Percentiles rank a stretch among this genome's conserved stretches.
phyloP scores from a whole-genome alignment of 208 protist genomes.

The Leishmania guyanensis region DNA sequence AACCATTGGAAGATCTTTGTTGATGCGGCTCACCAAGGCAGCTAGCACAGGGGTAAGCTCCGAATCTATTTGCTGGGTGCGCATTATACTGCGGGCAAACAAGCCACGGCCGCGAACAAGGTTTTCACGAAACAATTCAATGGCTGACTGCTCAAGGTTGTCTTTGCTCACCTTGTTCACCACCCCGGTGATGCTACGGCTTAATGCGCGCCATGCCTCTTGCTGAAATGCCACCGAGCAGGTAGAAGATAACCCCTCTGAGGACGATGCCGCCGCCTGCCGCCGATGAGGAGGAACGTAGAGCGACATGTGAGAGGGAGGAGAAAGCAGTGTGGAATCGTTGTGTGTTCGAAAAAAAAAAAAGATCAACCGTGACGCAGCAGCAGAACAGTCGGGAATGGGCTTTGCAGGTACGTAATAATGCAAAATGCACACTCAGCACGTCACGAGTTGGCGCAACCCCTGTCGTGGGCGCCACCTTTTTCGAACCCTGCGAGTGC shows the following conservation, averaged over 20 bases:
- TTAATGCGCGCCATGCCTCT: slow-evolving; percentile 96
- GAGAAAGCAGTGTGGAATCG: background rate
- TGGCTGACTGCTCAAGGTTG: slow-evolving; percentile 94
- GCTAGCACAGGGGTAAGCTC: slow-evolving; percentile 96
- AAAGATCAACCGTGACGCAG: too few species aligned
- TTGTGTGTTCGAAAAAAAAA: background rate
- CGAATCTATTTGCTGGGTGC: slow-evolving; percentile 94
- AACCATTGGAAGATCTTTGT: slow-evolving; percentile 97
- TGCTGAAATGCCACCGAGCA: slow-evolving; percentile 75
- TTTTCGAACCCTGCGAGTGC: background rate
- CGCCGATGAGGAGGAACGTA: slow-evolving; percentile 81
- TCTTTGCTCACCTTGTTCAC: slow-evolving; percentile 96
- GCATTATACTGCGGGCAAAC: slow-evolving; percentile 92
- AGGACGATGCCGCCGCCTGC: slow-evolving; percentile 29
- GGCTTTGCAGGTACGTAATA: background rate
- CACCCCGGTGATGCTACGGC: slow-evolving; percentile 97
- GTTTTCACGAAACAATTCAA: slow-evolving; percentile 98
- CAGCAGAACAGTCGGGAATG: background rate
- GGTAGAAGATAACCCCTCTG: slow-evolving; percentile 22
- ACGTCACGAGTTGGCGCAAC: background rate
- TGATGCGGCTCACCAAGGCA: slow-evolving; percentile 95
- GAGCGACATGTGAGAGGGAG: slow-evolving; percentile 40
- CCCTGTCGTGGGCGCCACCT: background rate
- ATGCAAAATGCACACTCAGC: background rate
- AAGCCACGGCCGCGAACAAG: slow-evolving; percentile 97